These are phyloP conservation scores for Calonectria multiphialidica DNA, from an alignment of 2,329 filamentous ascomycete species.

Conservation along the genomic window DNA sequence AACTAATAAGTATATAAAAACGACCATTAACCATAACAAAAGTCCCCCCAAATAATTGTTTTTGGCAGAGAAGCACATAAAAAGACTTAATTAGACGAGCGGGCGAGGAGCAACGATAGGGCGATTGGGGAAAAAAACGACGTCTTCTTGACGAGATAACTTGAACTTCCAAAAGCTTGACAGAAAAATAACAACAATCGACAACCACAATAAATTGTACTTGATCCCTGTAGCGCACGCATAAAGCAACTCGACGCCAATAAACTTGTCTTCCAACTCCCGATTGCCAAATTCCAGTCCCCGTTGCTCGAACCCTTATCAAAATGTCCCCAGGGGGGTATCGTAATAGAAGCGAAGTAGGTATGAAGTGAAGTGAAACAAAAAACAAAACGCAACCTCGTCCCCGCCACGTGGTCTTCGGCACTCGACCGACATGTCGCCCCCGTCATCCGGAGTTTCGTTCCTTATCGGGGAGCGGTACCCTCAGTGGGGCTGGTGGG, in stretches of 20 bases:
- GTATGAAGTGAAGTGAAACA: constrained; percentile 33
- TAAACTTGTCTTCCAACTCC: constrained; percentile 47
- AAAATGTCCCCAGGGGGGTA: constrained; percentile 31
- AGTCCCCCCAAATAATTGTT: background rate
- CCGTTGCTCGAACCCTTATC: constrained; percentile 35
- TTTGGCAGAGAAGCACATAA: background rate
- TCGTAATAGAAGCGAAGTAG: constrained; percentile 35
- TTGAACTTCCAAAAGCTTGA: constrained; percentile 36
- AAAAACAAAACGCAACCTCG: constrained; percentile 20
- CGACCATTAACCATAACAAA: background rate
- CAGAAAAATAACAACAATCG: constrained; percentile 30
- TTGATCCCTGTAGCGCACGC: constrained; percentile 32
- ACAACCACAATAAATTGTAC: constrained; percentile 32
- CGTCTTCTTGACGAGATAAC: constrained; percentile 15
- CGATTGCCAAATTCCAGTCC: constrained; percentile 42
- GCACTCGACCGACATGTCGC: constrained; percentile 14
- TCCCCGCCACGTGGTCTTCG: constrained; percentile 36
- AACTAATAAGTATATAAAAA: background rate
- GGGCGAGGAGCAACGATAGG: background rate
- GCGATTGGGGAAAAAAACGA: background rate
- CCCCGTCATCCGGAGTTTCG: background rate
- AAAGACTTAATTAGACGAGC: background rate
- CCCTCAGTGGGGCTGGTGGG: constrained; percentile 69
- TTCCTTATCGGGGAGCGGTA: constrained; percentile 44
- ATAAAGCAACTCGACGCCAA: constrained; percentile 42